Percentiles rank a stretch among this genome's conserved stretches.
phyloP scores from a whole-genome alignment of 31 red algal species.

The Porphyra umbilicalis region DNA sequence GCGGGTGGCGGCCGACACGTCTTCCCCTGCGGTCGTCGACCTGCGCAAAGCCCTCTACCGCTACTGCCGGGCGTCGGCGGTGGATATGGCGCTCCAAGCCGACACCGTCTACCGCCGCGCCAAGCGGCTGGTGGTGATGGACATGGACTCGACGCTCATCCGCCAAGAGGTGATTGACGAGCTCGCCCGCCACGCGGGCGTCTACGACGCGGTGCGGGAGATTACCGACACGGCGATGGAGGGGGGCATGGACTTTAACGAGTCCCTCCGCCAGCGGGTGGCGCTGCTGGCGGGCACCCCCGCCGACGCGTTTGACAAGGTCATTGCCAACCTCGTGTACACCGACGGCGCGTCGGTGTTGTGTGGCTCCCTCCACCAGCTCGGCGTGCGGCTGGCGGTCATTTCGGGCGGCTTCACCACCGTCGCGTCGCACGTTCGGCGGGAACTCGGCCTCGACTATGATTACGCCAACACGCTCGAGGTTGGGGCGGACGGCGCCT shows the following conservation, averaged over 20 bases:
- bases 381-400: constrained; percentile 75
- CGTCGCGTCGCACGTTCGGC: constrained; percentile 54
- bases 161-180: constrained; percentile 98
- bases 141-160: constrained; percentile 97
- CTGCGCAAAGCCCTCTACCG: neutral
- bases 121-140: constrained; percentile 85
- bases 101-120: constrained; percentile 61
- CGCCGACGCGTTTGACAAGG: constrained; percentile 52
- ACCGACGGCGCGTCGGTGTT: constrained; percentile 61
- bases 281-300: constrained; percentile 65
- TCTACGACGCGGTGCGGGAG: constrained; percentile 57
- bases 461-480: constrained; percentile 83
- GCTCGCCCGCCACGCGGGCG: constrained; percentile 79
- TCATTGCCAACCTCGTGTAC: constrained; percentile 60
- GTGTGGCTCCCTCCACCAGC: constrained; percentile 50
- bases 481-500: constrained; percentile 48
- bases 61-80: neutral
- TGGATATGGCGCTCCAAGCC: constrained; percentile 80
- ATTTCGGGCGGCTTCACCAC: constrained; percentile 81
- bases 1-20: neutral
- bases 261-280: constrained; percentile 60
- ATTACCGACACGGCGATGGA: constrained; percentile 90
- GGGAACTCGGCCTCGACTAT: constrained; percentile 58
- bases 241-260: constrained; percentile 87
- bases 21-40: neutral